phyloP scores from a whole-genome alignment of 345 rosid species.

The Hibiscus syriacus region DNA sequence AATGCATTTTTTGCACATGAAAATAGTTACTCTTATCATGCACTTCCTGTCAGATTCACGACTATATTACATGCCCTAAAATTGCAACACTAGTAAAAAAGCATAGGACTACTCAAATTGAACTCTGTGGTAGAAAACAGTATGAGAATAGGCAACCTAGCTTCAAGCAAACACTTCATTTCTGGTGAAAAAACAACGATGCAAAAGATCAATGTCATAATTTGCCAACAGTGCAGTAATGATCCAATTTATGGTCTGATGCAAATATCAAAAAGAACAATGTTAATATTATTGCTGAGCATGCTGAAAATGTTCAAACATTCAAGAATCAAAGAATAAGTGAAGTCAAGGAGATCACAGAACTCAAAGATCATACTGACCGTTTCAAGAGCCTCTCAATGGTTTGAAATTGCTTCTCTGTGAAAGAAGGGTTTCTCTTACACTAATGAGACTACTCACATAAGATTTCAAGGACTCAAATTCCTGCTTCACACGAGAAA shows the following conservation, averaged over 20 bases:
- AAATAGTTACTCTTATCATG: neutral
- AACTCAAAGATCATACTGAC: conserved; percentile 34
- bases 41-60: neutral
- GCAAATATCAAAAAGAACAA: neutral
- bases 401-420: conserved; percentile 73
- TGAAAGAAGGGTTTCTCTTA: conserved; percentile 75
- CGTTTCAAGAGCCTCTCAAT: conserved; percentile 77
- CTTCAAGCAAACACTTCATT: neutral
- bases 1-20: neutral
- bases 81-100: neutral
- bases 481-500: conserved; percentile 74
- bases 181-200: neutral
- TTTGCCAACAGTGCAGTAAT: neutral
- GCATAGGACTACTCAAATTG: neutral
- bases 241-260: neutral
- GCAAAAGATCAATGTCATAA: neutral
- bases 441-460: conserved; percentile 63
- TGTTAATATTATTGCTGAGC: neutral
- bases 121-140: neutral
- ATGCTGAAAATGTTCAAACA: neutral
- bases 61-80: neutral
- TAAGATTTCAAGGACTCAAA: conserved; percentile 78
- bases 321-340: neutral
- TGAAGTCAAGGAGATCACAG: conserved; percentile 5
- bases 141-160: neutral